phyloP scores from a whole-genome alignment of 352 stramenopile genomes.

The Globisporangium polare region DNA sequence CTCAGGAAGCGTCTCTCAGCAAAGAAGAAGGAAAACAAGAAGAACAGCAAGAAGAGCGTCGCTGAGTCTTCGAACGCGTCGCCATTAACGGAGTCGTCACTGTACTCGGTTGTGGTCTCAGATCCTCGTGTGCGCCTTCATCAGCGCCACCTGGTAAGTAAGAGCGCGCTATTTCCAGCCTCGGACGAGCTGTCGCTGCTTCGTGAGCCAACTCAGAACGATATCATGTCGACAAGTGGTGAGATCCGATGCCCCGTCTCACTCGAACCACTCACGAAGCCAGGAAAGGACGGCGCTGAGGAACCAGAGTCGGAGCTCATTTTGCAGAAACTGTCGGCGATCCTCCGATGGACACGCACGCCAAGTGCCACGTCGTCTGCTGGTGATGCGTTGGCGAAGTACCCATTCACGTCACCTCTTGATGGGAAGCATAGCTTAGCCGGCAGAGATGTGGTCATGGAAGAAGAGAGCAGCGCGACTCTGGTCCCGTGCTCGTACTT shows the following conservation, averaged over 20 bases:
- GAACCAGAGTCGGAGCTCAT: constrained; percentile 61
- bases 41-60: neutral
- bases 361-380: neutral
- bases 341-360: constrained; percentile 54
- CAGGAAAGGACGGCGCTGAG: constrained; percentile 30
- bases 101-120: constrained; percentile 34
- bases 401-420: constrained; percentile 25
- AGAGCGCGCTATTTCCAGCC: neutral
- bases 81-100: neutral
- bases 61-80: neutral
- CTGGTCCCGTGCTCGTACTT: constrained; percentile 39
- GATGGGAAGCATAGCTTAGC: neutral
- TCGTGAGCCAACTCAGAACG: constrained; percentile 33
- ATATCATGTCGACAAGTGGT: constrained; percentile 13
- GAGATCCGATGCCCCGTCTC: constrained; percentile 63
- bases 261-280: constrained; percentile 29
- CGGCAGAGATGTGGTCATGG: constrained; percentile 9
- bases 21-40: neutral
- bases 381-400: constrained; percentile 11
- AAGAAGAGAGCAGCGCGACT: neutral
- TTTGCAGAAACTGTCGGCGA: constrained; percentile 40
- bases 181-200: constrained; percentile 35
- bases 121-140: constrained; percentile 40
- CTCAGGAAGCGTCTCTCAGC: constrained; percentile 5
- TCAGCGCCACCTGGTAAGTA: neutral